phyloP scores from a whole-genome alignment of 2,329 filamentous ascomycete genomes.

The Stromatinia cepivora region DNA sequence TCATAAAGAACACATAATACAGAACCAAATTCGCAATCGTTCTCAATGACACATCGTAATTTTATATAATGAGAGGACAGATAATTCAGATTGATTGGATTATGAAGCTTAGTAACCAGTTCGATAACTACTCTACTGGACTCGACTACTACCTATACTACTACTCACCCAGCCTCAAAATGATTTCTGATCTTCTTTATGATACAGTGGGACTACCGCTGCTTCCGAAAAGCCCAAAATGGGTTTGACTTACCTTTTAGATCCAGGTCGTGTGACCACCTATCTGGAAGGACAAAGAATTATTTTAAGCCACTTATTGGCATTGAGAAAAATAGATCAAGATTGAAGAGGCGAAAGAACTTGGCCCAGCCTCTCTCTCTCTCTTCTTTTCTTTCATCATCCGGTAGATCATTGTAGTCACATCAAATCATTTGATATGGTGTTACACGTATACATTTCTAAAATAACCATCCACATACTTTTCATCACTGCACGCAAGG shows the following conservation, averaged over 20 bases:
- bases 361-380: constrained; percentile 12
- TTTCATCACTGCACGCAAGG: background rate
- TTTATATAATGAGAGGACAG: constrained; percentile 6
- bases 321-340: background rate
- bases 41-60: constrained; percentile 13
- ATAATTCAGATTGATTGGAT: background rate
- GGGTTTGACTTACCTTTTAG: background rate
- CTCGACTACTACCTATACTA: background rate
- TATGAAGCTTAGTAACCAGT: background rate
- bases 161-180: background rate
- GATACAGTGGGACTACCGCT: background rate
- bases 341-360: constrained; percentile 2
- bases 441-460: background rate
- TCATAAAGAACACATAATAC: background rate
- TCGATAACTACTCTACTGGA: background rate
- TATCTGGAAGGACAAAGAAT: constrained; percentile 3
- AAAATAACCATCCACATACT: background rate
- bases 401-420: background rate
- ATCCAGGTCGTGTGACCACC: constrained; percentile 9
- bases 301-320: background rate
- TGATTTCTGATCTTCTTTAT: background rate
- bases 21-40: background rate
- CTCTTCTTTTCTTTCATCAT: background rate
- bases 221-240: background rate
- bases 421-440: constrained; percentile 1